Base-by-base conservation (phyloP, 805 yeast species). In the Spathaspora girioi region DNA sequence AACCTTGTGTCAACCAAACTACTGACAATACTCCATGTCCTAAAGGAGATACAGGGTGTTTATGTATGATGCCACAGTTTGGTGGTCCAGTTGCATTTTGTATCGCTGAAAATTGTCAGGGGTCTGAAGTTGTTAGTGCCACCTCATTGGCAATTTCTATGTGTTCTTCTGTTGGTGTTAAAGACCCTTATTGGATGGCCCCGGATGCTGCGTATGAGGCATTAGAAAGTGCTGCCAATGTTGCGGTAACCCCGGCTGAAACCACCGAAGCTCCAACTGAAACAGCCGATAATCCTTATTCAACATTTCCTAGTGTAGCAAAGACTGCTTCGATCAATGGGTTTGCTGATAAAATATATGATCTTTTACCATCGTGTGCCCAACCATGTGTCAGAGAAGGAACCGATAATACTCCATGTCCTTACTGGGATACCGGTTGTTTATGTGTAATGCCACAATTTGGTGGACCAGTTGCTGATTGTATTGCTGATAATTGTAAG, bases 381-480 rank as follows among this genome's bases (percentile, higher is more conserved):
- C 50, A 65, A 47, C 55, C 58, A 2, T 77, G 80, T 61, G 76
- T 72, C 14, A 58, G 66, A 45, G 53, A 61, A 19, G 58, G 62
- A 38, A 65, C 70, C 10, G 59, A 60, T 38, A 73, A 66, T 47
- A 75, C 79, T 10, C 79, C 79, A 14, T 75, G 80, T 54, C 79
- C 80, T 46, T 72, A 75, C 63, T 75, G 79, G 79, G 79, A 75
- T 54, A 73, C 79, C 23, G 79, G 79, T 5, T 75, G 80, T 54
- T 65, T 75, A 48, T 75, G 80, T 59, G 75, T 75, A n/a, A 71
- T 76, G 75, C 70, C 76, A 14, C 70, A 66, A 51, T 75, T 72
- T 71, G 64, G 69, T 31, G 74, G 74, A 3, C 50, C 54, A 46
- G 76, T 75, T n/a, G 80, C 68, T 14, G 62, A 64, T 26, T 76